phyloP scores from a whole-genome alignment of 140 eudicot species.

The Stevia rebaudiana region DNA sequence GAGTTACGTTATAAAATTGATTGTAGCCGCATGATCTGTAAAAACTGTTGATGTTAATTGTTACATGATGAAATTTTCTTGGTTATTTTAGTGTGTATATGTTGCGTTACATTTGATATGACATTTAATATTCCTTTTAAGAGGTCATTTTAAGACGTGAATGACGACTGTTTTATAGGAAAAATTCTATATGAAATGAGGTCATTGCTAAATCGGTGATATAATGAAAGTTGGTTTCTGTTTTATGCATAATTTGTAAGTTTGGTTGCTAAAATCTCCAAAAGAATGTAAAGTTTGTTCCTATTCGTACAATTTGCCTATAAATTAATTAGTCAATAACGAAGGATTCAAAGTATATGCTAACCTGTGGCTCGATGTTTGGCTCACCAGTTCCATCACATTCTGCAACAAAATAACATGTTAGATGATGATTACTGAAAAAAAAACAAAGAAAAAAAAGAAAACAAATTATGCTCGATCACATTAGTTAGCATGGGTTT shows the following conservation, averaged over 20 bases:
- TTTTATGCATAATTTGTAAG: background rate
- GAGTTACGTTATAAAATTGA: too few species aligned
- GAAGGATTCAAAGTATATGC: slow-evolving; percentile 1
- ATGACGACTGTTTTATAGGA: background rate
- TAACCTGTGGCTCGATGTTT: slow-evolving; percentile 84
- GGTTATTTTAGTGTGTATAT: background rate
- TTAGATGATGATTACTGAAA: background rate
- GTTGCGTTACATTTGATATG: background rate
- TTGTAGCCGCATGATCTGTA: background rate
- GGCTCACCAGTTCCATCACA: slow-evolving; percentile 98
- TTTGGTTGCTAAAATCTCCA: background rate
- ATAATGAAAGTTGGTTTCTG: background rate
- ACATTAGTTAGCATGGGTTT: background rate
- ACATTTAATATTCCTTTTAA: too few species aligned
- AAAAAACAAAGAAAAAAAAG: background rate
- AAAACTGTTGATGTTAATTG: background rate
- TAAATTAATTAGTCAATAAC: background rate
- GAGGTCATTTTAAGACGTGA: too few species aligned
- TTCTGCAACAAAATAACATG: slow-evolving; percentile 43
- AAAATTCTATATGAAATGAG: background rate
- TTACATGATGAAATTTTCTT: background rate
- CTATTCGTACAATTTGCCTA: background rate
- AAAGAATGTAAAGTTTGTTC: background rate
- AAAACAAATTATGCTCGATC: background rate
- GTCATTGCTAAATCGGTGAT: background rate